phyloP scores from a whole-genome alignment of 208 protist genomes.

The Trypanosoma grayi region DNA sequence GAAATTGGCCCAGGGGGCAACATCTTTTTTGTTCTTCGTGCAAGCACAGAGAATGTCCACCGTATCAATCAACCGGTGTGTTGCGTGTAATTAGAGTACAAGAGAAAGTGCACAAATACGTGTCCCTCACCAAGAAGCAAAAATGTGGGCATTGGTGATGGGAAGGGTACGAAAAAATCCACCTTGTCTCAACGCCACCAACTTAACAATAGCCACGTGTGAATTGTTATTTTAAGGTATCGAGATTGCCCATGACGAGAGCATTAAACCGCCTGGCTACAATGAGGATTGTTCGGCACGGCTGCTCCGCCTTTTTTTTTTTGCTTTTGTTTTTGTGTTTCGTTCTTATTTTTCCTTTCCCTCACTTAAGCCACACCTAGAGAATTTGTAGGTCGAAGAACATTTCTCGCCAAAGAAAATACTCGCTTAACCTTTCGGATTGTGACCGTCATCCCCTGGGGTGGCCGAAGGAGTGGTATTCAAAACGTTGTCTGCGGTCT shows the following conservation, averaged over 20 bases:
- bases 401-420: background rate
- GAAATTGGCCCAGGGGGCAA: too few species aligned
- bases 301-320: slow-evolving; percentile 1
- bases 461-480: background rate
- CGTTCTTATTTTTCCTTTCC: background rate
- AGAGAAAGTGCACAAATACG: slow-evolving; percentile 1
- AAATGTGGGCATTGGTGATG: background rate
- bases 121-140: background rate
- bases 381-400: too few species aligned
- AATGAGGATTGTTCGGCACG: background rate
- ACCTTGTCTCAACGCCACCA: background rate
- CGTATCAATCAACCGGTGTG: too few species aligned
- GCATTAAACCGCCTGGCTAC: background rate
- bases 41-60: too few species aligned
- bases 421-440: background rate
- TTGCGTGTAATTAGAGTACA: slow-evolving; percentile 1
- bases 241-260: background rate
- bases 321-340: slow-evolving; percentile 6
- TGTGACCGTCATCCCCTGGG: background rate
- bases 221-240: background rate
- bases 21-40: too few species aligned
- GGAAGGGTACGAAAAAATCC: background rate
- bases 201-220: background rate
- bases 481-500: background rate
- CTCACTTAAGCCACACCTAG: background rate